These are phyloP conservation scores for Quercus robur DNA, from an alignment of 306 rosid genomes.

Conservation along the genomic window DNA sequence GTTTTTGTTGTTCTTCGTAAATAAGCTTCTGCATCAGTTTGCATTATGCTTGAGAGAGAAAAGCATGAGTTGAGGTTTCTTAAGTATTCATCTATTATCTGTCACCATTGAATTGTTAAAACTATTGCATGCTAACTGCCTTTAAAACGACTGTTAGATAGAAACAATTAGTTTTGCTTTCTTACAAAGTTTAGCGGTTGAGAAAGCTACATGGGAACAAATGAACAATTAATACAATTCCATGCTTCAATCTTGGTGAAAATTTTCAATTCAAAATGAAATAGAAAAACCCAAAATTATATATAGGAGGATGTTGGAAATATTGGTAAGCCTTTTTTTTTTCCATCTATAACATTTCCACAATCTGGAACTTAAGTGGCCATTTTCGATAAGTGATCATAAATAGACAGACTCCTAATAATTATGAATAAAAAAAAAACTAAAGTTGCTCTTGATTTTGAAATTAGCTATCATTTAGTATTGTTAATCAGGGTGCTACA, in stretches of 20 bases:
- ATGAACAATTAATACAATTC: conserved; percentile 9
- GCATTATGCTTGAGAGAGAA: conserved; percentile 18
- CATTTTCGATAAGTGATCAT: no score
- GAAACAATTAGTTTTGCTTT: conserved; percentile 17
- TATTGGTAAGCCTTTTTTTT: no score
- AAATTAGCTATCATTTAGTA: no score
- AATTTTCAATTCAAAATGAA: neutral
- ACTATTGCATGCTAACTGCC: neutral
- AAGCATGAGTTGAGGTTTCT: conserved; percentile 19
- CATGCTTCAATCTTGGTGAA: neutral
- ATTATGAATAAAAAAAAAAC: no score
- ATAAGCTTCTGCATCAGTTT: neutral
- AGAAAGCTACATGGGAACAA: conserved; percentile 33
- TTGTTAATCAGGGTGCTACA: no score
- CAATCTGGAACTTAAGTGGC: no score
- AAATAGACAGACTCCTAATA: no score
- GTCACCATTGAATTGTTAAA: neutral
- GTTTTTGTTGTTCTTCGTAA: neutral
- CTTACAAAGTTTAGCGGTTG: conserved; percentile 42
- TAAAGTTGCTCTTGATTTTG: no score
- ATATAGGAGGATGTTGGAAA: no score
- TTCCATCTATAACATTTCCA: no score
- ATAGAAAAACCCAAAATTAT: neutral
- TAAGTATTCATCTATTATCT: conserved; percentile 3
- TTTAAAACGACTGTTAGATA: conserved; percentile 19